A percentile compares a stretch with the other conserved stretches of the same genome.
These are phyloP conservation scores for Carallia pectinifolia DNA, from an alignment of 345 rosid genomes.

Conservation along the genomic window DNA sequence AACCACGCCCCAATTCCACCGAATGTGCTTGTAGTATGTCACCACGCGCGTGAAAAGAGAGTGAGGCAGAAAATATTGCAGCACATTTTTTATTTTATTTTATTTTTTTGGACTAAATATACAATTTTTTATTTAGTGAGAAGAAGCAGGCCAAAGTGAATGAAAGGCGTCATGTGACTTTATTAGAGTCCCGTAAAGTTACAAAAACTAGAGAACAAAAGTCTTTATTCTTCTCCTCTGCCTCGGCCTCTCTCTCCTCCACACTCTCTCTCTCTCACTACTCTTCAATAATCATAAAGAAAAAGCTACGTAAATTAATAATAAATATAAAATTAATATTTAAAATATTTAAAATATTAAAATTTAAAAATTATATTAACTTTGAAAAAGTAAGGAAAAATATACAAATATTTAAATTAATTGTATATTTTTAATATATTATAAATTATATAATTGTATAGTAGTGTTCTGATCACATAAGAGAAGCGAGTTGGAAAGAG, in stretches of 20 bases:
- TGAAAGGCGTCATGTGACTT: slow-evolving; percentile 41
- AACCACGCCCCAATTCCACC: not conserved
- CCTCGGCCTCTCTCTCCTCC: not conserved
- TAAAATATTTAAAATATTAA: too few relatives aligned
- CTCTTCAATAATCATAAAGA: slow-evolving; percentile 16
- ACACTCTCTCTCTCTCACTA: not conserved
- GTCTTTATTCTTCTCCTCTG: slow-evolving; percentile 10
- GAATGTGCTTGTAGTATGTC: not conserved
- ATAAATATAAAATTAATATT: too few relatives aligned
- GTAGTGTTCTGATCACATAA: too few relatives aligned
- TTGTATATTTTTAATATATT: too few relatives aligned
- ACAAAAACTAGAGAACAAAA: slow-evolving; percentile 36
- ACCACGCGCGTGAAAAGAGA: not conserved
- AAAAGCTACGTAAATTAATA: too few relatives aligned
- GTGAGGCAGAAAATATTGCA: not conserved
- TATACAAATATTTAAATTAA: too few relatives aligned
- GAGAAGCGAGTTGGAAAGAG: slow-evolving; percentile 12
- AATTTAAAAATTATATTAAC: not conserved
- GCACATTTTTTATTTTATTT: too few relatives aligned
- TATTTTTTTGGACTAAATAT: not conserved
- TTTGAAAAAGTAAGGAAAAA: too few relatives aligned
- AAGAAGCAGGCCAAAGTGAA: slow-evolving; percentile 21
- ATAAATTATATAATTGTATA: too few relatives aligned
- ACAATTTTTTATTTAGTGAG: too few relatives aligned
- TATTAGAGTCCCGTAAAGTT: slow-evolving; percentile 20